Base-by-base conservation (phyloP, 1,139 yeast genomes). In the Saccharomyces pastorianus region DNA sequence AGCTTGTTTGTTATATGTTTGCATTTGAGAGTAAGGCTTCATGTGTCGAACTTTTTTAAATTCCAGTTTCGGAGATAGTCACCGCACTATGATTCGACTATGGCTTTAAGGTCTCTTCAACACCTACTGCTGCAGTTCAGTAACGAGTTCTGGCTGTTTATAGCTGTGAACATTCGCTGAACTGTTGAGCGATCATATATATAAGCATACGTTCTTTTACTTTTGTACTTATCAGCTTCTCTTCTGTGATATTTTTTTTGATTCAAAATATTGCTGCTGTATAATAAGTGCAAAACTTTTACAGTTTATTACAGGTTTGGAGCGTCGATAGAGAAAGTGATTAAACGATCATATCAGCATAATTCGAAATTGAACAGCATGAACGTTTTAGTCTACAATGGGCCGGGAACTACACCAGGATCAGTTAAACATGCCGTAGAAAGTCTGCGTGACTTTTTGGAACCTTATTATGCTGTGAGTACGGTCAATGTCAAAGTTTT, bases 391-490 rank as follows among this genome's bases (percentile, higher is more conserved):
- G 71, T 69, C 5, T 69, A 69, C 53, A 67, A 63, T 53, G 93
- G 95, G 6, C 85, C 88, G 0, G 98, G 99, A 0, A 81, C 97
- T 8, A 88, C 97, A 0, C 76, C 86, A 1, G 95, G 89, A 56
- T 84, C 95, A 46, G 95, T 90, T 50, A 85, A 83, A 60, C 96
- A 91, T 64, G 83, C 95, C 55, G 70, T 88, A 2, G 95, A 88
- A 57, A 80, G 95, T 0, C 74, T 93, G 25, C 74, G 95, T 53
- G 70, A 80, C 34, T 80, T 86, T 56, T 75, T 93, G n/a, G 86
- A 96, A 1, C 96, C 97, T 0, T 78, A 84, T 70, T 95, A 93
- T 68, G 96, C 96, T 0, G 96, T 93, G 4, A 76, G 83, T 23
- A 79, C 88, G 2, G 86, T 89, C 1, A 80, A 82, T 38, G 83